Evolutionary conservation across 2,329 filamentous ascomycete species (phyloP).

Genomic region (Aspergillus neotritici): DNA sequence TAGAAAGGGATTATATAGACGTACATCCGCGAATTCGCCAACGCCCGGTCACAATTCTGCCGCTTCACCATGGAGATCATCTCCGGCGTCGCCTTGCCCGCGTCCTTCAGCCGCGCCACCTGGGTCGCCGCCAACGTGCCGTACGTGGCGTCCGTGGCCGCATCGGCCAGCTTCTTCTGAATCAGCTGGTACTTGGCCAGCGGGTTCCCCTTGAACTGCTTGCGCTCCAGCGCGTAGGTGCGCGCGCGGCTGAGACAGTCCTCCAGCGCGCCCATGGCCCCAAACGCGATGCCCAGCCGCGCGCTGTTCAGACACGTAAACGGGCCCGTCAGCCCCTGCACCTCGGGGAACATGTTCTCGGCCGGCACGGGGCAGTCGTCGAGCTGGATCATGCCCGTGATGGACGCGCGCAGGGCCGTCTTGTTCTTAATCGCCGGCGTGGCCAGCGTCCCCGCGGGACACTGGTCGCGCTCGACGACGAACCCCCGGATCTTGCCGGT

Average conservation of each 20-base stretch:
- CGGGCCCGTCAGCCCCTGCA: slow-evolving; percentile 80
- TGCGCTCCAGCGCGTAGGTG: slow-evolving; percentile 83
- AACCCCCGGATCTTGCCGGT: slow-evolving; percentile 95
- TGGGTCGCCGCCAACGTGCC: slow-evolving; percentile 86
- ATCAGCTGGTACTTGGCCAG: slow-evolving; percentile 94
- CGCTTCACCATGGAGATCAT: slow-evolving; percentile 98
- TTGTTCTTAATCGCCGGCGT: slow-evolving; percentile 93
- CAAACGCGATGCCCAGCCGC: slow-evolving; percentile 87
- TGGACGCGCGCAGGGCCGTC: slow-evolving; percentile 83
- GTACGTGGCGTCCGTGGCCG: slow-evolving; percentile 81
- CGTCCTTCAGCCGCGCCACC: slow-evolving; percentile 87
- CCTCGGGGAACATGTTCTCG: slow-evolving; percentile 87
- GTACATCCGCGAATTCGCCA: slow-evolving; percentile 67
- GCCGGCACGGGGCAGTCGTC: slow-evolving; percentile 83
- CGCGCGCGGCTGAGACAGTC: slow-evolving; percentile 78
- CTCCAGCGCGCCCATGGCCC: slow-evolving; percentile 88
- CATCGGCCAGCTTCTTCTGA: slow-evolving; percentile 96
- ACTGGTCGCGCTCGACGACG: slow-evolving; percentile 76
- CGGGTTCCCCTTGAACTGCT: slow-evolving; percentile 94
- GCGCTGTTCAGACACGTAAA: slow-evolving; percentile 94
- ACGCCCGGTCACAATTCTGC: slow-evolving; percentile 89
- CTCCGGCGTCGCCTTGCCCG: slow-evolving; percentile 79
- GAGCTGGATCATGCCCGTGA: slow-evolving; percentile 97
- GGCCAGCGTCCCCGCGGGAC: slow-evolving; percentile 80
- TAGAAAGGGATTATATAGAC: slow-evolving; percentile 20